Base-by-base conservation (phyloP, 192 early-diverging fungal genomes). In the Linnemannia elongata region DNA sequence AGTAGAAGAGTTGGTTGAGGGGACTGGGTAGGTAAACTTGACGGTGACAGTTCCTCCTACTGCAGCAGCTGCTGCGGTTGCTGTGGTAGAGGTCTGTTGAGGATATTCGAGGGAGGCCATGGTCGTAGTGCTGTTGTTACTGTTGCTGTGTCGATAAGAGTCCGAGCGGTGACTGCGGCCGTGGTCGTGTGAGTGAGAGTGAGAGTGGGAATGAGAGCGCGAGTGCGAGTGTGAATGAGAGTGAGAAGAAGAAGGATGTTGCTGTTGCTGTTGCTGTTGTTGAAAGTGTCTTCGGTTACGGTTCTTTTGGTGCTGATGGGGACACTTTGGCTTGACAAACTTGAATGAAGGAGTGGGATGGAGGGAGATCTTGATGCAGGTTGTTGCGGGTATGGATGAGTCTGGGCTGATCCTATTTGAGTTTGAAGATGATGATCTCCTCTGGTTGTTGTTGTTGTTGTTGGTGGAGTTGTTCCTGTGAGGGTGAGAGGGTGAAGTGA, bases 311-410 rank as follows among this genome's bases (percentile, higher is more conserved):
- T 84, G 77, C 52, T 78, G 68, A 39, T 87, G 85, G 0, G 85
- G 85, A 39, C 85, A 87, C 72, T 79, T 80, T 66, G 85, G 85
- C 35, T 78, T 87, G 74, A 87, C 80, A 39, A 87, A 57, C 63
- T 78, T 74, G 39, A 87, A 75, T 35, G 72, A 74, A 4, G 85
- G 85, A n/a, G 76, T 77, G 3, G 85, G 85, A 9, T 81, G 85
- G 41, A 87, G 78, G 24, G 85, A 87, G 85, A 87, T 87, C 80
- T 87, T 81, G 54, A 87, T 78, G 60, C 85, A 87, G 20, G 85
- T 87, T 1, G 85, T 78, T n/a, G 85, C 79, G 5, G 85, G 85
- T 36, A 87, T 87, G 36, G 85, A 87, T 8, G 75, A 87, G 3
- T 87, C 80, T 0, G 85, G 85, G 45, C 85, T 81, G 41, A 87